Conservation (phyloP, 352 stramenopile genomes). For the Phytophthora syringae region DNA sequence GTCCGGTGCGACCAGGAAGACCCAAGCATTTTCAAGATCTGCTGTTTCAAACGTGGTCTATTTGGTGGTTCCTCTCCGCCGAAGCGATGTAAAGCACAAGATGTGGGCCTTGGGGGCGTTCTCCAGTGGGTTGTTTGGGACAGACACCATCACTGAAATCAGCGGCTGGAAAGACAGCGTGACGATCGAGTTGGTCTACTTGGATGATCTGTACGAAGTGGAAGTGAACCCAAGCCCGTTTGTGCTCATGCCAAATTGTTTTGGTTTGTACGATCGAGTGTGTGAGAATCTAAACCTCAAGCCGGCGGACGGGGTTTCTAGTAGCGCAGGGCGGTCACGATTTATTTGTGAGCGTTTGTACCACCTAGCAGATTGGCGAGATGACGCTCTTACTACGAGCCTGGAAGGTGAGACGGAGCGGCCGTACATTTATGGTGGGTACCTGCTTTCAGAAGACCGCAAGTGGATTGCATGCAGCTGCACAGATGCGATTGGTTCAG, state of each 20-base stretch:
- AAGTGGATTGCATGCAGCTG: constrained; percentile 70
- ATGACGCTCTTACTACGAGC: constrained; percentile 2
- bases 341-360: constrained; percentile 74
- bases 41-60: constrained; percentile 74
- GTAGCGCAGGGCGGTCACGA: constrained; percentile 26
- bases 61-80: constrained; percentile 69
- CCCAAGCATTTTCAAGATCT: constrained; percentile 67
- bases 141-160: constrained; percentile 26
- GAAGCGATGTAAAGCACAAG: constrained; percentile 75
- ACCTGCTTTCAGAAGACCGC: constrained; percentile 55
- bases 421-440: constrained; percentile 58
- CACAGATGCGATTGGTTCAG: constrained; percentile 61
- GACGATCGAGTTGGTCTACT: constrained; percentile 70
- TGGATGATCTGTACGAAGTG: constrained; percentile 78
- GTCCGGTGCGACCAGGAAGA: constrained; percentile 57
- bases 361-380: constrained; percentile 53
- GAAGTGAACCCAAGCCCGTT: constrained; percentile 67
- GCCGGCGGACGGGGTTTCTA: constrained; percentile 28
- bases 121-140: constrained; percentile 60
- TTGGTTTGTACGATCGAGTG: constrained; percentile 76
- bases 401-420: constrained; percentile 17
- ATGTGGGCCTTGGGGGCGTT: constrained; percentile 76
- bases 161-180: constrained; percentile 58
- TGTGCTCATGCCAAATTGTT: constrained; percentile 60
- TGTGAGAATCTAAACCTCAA: constrained; percentile 65